Evolutionary conservation across 805 yeast species (phyloP), one percentile per base, ranked within the genome.

Genomic region (Kazachstania martiniae): DNA sequence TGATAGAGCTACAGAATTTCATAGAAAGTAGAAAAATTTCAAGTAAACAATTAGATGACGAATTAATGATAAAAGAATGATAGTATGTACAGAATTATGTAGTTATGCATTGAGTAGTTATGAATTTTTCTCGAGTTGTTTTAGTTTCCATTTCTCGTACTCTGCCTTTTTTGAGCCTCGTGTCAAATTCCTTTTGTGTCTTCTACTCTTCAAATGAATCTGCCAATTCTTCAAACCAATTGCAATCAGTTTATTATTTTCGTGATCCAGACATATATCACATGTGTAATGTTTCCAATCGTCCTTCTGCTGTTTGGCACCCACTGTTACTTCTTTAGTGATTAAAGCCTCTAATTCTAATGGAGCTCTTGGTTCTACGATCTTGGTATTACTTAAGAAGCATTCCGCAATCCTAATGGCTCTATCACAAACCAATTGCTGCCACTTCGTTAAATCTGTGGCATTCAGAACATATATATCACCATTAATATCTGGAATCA

Each of bases 211-310:
- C 29, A 74, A 37, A 55, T 89, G 98, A 4, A 70, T 65, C 5
- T 70, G 53, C 77, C 83, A 84, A 31, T 68, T 78, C 1, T 72
- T 70, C 31, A 70, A 74, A 0, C 96, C 96, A 6, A 91, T 74
- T 1, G 80, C 68, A 0, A 85, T 65, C 10, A 79, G 52, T 1
- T 70, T 65, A 3, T 72, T 64, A 1, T 74, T 74, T 4, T 65
- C 62, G 22, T 63, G 59, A 41, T 74, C 77, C 5, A 53, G 56
- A 51, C 98, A 89, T 1, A 65, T 53, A 1, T 70, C 69, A 52
- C 98, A 89, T 13, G 56, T 56, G 44, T 61, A 70, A 40, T 84
- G 93, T 32, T 70, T 65, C 91, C 93, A 82, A 8, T 45, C 44
- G 3, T 34, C 25, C 3, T 32, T 33, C 12, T 32, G 33, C 22